A percentile compares a stretch with the other conserved stretches of the same genome.
These are phyloP conservation scores for Albatrellus sp. DNA, from an alignment of 1,284 basidiomycete genomes.

Conservation along the genomic window DNA sequence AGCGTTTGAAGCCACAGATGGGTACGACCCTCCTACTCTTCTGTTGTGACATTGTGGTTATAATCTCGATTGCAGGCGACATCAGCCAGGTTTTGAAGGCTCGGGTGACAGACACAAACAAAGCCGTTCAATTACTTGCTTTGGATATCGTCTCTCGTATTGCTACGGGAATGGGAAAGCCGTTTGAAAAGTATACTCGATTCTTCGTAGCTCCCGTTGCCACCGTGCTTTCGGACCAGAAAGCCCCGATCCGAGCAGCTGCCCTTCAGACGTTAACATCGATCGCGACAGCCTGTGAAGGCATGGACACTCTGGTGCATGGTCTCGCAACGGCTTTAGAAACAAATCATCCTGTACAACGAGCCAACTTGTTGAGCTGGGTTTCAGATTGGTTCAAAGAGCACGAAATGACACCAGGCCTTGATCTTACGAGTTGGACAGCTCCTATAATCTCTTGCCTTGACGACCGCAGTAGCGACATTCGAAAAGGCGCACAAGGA, in stretches of 20 bases:
- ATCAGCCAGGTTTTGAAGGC: slow-evolving; percentile 83
- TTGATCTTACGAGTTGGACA: slow-evolving; percentile 73
- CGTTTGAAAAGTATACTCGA: slow-evolving; percentile 84
- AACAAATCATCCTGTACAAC: slow-evolving; percentile 79
- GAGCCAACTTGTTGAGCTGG: slow-evolving; percentile 80
- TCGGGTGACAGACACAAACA: slow-evolving; percentile 86
- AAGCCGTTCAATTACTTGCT: slow-evolving; percentile 84
- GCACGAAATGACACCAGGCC: slow-evolving; percentile 35
- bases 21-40: slow-evolving; percentile 33
- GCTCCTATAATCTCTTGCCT: slow-evolving; percentile 68
- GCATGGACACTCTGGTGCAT: slow-evolving; percentile 71
- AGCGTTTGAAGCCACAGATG: slow-evolving; percentile 84
- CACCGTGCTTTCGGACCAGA: slow-evolving; percentile 87
- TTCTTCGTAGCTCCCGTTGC: slow-evolving; percentile 71
- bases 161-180: slow-evolving; percentile 88
- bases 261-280: slow-evolving; percentile 73
- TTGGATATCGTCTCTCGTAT: slow-evolving; percentile 86
- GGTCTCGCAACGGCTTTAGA: slow-evolving; percentile 78
- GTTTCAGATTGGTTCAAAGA: slow-evolving; percentile 71
- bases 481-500: slow-evolving; percentile 83
- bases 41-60: slow-evolving; percentile 1
- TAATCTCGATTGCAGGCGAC: slow-evolving; percentile 47
- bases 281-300: slow-evolving; percentile 78
- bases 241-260: slow-evolving; percentile 74
- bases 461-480: slow-evolving; percentile 87